Evolutionary conservation across 1,139 yeast species (phyloP).

Genomic region (Lodderomyces theae): DNA sequence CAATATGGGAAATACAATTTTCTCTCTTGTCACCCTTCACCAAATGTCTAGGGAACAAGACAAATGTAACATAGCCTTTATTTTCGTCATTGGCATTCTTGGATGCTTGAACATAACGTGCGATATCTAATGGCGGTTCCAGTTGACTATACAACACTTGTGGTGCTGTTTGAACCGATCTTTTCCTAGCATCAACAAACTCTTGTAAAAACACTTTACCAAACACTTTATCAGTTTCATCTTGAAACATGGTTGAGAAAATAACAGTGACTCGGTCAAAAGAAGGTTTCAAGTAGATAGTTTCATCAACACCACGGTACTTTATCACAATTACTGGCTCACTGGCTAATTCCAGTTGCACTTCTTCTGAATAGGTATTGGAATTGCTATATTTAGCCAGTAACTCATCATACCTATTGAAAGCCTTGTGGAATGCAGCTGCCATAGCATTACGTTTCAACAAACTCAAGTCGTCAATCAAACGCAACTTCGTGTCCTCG

Average conservation of each 20-base stretch:
- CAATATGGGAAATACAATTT: slow-evolving; percentile 83
- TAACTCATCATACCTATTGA: slow-evolving; percentile 70
- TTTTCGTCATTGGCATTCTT: slow-evolving; percentile 38
- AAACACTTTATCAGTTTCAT: slow-evolving; percentile 93
- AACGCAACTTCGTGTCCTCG: slow-evolving; percentile 46
- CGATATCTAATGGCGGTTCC: slow-evolving; percentile 91
- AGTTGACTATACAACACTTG: slow-evolving; percentile 89
- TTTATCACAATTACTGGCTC: slow-evolving; percentile 70
- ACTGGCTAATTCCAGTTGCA: slow-evolving; percentile 45
- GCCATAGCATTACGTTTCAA: slow-evolving; percentile 87
- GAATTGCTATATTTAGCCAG: slow-evolving; percentile 50
- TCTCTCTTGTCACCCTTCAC: slow-evolving; percentile 71
- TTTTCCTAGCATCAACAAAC: slow-evolving; percentile 91
- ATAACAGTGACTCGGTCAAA: slow-evolving; percentile 96
- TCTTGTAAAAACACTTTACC: slow-evolving; percentile 96
- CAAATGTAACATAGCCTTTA: slow-evolving; percentile 75
- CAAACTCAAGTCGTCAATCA: slow-evolving; percentile 65
- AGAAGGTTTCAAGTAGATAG: slow-evolving; percentile 86
- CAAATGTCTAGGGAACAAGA: slow-evolving; percentile 71
- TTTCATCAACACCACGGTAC: slow-evolving; percentile 85
- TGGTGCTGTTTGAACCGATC: slow-evolving; percentile 97
- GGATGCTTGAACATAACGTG: slow-evolving; percentile 27
- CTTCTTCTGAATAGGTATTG: slow-evolving; percentile 50
- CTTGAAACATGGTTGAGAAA: slow-evolving; percentile 90
- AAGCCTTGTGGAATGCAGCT: slow-evolving; percentile 89